Conservation (phyloP, 1,284 basidiomycete genomes). For the Flammula alnicola region DNA sequence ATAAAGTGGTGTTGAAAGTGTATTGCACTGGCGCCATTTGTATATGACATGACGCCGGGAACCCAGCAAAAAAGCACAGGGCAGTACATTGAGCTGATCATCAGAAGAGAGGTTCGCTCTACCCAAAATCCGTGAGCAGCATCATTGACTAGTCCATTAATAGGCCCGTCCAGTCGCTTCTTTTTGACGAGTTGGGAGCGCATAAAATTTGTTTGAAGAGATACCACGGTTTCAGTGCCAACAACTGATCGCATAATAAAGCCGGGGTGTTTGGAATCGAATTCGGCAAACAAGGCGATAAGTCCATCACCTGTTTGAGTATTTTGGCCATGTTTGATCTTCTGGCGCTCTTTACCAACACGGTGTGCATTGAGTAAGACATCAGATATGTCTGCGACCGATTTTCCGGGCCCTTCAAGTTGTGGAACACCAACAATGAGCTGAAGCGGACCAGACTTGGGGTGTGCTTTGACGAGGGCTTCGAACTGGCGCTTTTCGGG, state of each 20-base stretch:
- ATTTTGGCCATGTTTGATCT: slow-evolving; percentile 6
- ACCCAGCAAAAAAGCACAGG: slow-evolving; percentile 28
- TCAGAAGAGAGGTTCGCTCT: slow-evolving; percentile 16
- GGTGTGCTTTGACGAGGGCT: slow-evolving; percentile 16
- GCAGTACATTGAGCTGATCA: slow-evolving; percentile 21
- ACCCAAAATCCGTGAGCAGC: slow-evolving; percentile 33
- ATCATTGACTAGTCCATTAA: slow-evolving; percentile 38
- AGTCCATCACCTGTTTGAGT: slow-evolving; percentile 11
- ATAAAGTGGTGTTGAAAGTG: slow-evolving; percentile 33
- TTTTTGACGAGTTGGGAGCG: slow-evolving; percentile 27
- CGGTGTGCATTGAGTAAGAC: slow-evolving; percentile 27
- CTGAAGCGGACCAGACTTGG: slow-evolving; percentile 17
- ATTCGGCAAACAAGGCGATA: slow-evolving; percentile 13
- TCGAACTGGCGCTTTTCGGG: slow-evolving; percentile 14
- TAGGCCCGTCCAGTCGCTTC: slow-evolving; percentile 15
- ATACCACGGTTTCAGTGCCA: slow-evolving; percentile 27
- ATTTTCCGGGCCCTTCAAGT: slow-evolving; percentile 24
- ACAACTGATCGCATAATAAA: slow-evolving; percentile 19
- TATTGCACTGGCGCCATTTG: slow-evolving; percentile 29
- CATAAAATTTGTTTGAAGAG: slow-evolving; percentile 32
- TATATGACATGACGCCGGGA: slow-evolving; percentile 30
- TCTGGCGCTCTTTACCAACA: slow-evolving; percentile 24
- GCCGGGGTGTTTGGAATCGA: slow-evolving; percentile 10
- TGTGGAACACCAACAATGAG: slow-evolving; percentile 26
- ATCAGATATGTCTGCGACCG: slow-evolving; percentile 28